Evolutionary conservation across 331 rosid genomes (phyloP), one percentile per base, ranked within the genome.

Genomic region (Quercus tomentella): DNA sequence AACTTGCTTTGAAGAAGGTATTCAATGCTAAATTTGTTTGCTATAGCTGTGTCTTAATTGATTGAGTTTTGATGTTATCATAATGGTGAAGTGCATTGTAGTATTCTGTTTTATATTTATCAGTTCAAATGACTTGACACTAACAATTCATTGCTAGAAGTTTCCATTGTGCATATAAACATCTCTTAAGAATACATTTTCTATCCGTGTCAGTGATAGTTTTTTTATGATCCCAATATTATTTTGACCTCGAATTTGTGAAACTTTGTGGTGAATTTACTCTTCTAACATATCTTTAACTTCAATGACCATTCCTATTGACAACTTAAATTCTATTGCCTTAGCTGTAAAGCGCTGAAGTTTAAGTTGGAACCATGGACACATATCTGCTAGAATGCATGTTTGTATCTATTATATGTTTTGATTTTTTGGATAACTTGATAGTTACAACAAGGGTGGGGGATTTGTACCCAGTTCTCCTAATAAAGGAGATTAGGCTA

Each of bases 1-100:
- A 93, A 83, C 89, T 85, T 62, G 98, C 92, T 9, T 87, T 95
- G 87, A 93, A 90, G 88, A 95, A 89, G 97, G 99, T 94, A 75
- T 65, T 72, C 41, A 58, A 56, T 5, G 12, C 67, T 81, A 21
- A 23, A 37, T 75, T 63, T n/a, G 54, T 45, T 45, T 74, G 71
- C 35, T 33, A 76, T 15, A 33, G 28, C 33, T 17, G 3, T 22
- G 61, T 68, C 62, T 67, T 41, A 63, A 21, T 35, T 33, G 25
- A 23, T 76, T 73, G 67, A 75, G 60, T 31, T 41, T 18, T 78
- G 55, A 25, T 62, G 26, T 55, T 33, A 56, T 3, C 16, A 3
- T 56, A 73, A 45, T 52, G 55, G 72, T 79, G 35, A 25, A 61
- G 51, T 72, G 2, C 43, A 6, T 65, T 69, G 15, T 30, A 30